phyloP scores from a whole-genome alignment of 768 basidiomycete species.

The Mycena amicta region DNA sequence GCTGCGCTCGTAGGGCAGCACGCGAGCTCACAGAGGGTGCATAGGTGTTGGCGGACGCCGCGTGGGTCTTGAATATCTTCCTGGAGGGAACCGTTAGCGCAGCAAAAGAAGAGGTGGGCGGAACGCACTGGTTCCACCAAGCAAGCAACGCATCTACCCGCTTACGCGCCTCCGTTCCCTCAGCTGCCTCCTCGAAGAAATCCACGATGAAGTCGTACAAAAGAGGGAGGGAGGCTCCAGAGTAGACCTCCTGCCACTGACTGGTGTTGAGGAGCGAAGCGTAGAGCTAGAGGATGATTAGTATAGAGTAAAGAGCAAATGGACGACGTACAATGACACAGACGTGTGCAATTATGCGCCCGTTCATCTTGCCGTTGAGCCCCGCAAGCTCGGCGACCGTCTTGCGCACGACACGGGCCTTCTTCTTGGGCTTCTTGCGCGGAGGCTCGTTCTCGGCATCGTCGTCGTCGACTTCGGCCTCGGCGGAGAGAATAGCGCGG shows the following conservation, averaged over 20 bases:
- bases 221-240: constrained; percentile 1
- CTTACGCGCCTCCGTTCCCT: neutral
- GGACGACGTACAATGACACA: neutral
- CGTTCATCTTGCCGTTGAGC: constrained; percentile 14
- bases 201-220: constrained; percentile 18
- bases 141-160: constrained; percentile 6
- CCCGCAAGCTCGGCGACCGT: constrained; percentile 1
- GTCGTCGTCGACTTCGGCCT: neutral
- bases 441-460: constrained; percentile 7
- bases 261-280: neutral
- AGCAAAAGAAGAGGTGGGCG: neutral
- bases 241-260: neutral
- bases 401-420: constrained; percentile 1
- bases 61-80: neutral
- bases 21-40: neutral
- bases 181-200: constrained; percentile 9
- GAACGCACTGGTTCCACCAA: constrained; percentile 17
- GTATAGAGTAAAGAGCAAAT: neutral
- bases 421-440: neutral
- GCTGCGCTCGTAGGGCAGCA: neutral
- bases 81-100: neutral
- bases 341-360: constrained; percentile 10
- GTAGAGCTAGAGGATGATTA: neutral
- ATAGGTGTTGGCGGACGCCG: neutral
- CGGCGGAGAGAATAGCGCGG: neutral